Percentiles rank a stretch among this genome's conserved stretches.
Conservation (phyloP, 306 rosid species). For the Mucuna pruriens region DNA sequence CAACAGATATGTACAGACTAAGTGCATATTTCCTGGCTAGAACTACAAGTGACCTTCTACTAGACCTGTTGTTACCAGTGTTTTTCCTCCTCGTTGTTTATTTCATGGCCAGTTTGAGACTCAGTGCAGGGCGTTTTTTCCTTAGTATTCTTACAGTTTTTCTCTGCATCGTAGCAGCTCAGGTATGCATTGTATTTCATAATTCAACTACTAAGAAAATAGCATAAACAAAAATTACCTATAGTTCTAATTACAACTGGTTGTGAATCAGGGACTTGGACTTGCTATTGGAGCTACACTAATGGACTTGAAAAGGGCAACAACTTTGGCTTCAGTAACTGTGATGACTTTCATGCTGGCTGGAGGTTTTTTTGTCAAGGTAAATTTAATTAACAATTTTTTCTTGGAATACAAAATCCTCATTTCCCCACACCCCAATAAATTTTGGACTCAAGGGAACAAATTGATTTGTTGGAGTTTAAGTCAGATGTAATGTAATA, state of each 20-base stretch:
- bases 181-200: slow-evolving; percentile 55
- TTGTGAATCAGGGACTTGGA: slow-evolving; percentile 80
- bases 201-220: neutral
- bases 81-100: slow-evolving; percentile 85
- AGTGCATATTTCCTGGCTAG: slow-evolving; percentile 97
- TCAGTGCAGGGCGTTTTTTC: slow-evolving; percentile 66
- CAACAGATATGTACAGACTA: slow-evolving; percentile 90
- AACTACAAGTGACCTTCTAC: slow-evolving; percentile 93
- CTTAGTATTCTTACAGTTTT: slow-evolving; percentile 79
- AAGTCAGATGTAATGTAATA: neutral
- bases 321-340: slow-evolving; percentile 93
- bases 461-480: neutral
- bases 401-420: neutral
- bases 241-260: slow-evolving; percentile 37
- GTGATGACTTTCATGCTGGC: slow-evolving; percentile 99
- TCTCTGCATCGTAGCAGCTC: slow-evolving; percentile 95
- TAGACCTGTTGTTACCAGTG: slow-evolving; percentile 78
- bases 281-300: slow-evolving; percentile 93
- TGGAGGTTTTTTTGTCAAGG: slow-evolving; percentile 94
- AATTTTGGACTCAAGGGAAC: neutral
- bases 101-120: slow-evolving; percentile 89
- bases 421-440: neutral
- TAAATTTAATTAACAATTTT: slow-evolving; percentile 34
- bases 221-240: neutral
- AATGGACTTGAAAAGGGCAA: slow-evolving; percentile 89